Base-by-base conservation (phyloP, 2,329 filamentous ascomycete genomes). In the Graphiopsis chlorocephala region DNA sequence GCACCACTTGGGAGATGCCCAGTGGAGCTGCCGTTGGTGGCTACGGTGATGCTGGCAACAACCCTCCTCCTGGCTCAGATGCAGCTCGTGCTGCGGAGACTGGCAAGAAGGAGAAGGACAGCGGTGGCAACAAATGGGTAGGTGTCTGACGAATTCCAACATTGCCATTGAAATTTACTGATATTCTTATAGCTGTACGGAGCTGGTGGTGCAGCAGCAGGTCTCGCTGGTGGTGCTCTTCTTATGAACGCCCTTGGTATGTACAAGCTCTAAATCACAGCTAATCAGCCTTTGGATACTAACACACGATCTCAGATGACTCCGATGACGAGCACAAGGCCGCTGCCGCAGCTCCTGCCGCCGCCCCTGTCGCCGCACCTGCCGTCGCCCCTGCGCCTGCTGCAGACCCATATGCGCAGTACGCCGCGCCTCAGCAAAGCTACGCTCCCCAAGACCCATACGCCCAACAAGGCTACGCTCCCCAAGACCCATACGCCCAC, bases 1-100 rank as follows among this genome's bases (percentile, higher is more conserved):
- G 82, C 65, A 84, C 85, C 0, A 87, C 90, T 75, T 90, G 88
- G 88, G 86, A 89, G 67, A 80, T 82, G 17, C 86, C 88, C 20
- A 55, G 31, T 38, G 47, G 33, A 48, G 65, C 63, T 61, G 73
- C 72, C 55, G 66, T 66, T 38, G 57, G 66, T 45, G 71, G 67
- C 31, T 72, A 71, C 35, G 71, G 66, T 12, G 69, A 72, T 28
- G 71, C 72, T 29, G 71, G 71, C 33, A 70, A 72, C 35, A 69
- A 64, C 20, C 66, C 61, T n/a, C 63, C 61, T 11, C 63, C 66
- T 52, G 64, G 61, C 15, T 55, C 56, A n/a, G 63, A 65, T 31
- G 62, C 48, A 50, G 33, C 62, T 42, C 29, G 45, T n/a, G 64
- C 57, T 42, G 35, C 42, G 4, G 66, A 59, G 14, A 4, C 28